Base-by-base conservation (phyloP, 805 yeast species). In the Kuraishia borneana region DNA sequence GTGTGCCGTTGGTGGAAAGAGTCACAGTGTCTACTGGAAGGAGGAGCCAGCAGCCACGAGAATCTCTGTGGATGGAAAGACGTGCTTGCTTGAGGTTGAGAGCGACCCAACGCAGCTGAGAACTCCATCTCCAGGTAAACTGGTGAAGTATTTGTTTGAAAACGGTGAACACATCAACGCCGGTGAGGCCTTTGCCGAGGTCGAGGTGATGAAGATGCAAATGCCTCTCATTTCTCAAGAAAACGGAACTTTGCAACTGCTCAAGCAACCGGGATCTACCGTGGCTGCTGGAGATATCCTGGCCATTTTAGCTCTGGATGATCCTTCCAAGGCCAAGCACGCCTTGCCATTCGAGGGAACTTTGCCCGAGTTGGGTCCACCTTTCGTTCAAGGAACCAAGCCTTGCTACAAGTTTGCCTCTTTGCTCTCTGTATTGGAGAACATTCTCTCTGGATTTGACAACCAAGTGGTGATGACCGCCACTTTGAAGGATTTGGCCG, bases 131-230 rank as follows among this genome's bases (percentile, higher is more conserved):
- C 99, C 98, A 36, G 99, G 99, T 68, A 92, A 92, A 63, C 71
- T 92, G 45, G 95, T 89, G 41, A 84, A 84, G 55, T 92, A 77
- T 56, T 66, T 92, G 46, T 95, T 92, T 41, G 97, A 94, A 53
- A 81, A 79, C 47, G 98, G 98, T 45, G 98, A 89, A 43, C 97
- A 89, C 51, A 73, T 92, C 47, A 61, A 60, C 34, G 76, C 92
- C 39, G 97, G 97, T 40, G 94, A 89, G 62, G 78, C 96, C 31
- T 94, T 75, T 52, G 98, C 98, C 28, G 98, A 92, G 64, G 96
- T 92, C 38, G 99, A 92, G 64, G 98, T 92, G 45, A 92, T 92
- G 99, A 92, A 92, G 62, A 92, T 92, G 98, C 87, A 88, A 61
- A 92, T 92, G 96, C 96, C 98, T 33, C 70, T 92, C 49, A 65